Percentiles rank a stretch among this genome's conserved stretches.
Evolutionary conservation across 2,329 filamentous ascomycete species (phyloP).

Genomic region (Sphaerulina musiva): DNA sequence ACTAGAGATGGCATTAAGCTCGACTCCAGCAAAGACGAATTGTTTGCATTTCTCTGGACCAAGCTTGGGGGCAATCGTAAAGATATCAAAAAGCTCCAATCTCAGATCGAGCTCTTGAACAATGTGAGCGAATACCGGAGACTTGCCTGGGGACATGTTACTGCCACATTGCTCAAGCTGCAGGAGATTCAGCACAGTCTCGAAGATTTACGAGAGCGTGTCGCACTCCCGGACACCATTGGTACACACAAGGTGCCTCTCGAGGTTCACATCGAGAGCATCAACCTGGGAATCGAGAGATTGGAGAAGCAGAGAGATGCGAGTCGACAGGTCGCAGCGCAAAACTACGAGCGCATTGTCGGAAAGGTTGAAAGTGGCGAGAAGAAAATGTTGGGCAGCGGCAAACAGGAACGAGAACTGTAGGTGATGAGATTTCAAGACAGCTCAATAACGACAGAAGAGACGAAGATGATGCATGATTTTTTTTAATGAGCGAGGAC

Average conservation of each 20-base stretch:
- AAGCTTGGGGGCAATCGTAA: constrained; percentile 63
- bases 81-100: constrained; percentile 54
- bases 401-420: constrained; percentile 15
- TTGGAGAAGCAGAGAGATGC: constrained; percentile 59
- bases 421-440: not conserved
- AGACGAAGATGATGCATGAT: constrained; percentile 4
- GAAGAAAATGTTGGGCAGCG: constrained; percentile 17
- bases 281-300: constrained; percentile 65
- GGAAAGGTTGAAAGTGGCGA: constrained; percentile 19
- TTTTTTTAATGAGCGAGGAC: constrained; percentile 1
- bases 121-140: constrained; percentile 62
- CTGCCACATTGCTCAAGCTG: constrained; percentile 62
- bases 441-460: not conserved
- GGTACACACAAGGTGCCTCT: constrained; percentile 55
- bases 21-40: constrained; percentile 55
- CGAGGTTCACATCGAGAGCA: constrained; percentile 67
- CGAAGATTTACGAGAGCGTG: constrained; percentile 63
- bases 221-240: constrained; percentile 59
- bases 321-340: constrained; percentile 27
- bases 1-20: constrained; percentile 57
- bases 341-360: constrained; percentile 25
- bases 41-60: constrained; percentile 66
- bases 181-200: constrained; percentile 65
- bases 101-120: constrained; percentile 57
- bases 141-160: constrained; percentile 62